These are phyloP conservation scores for Ogataea glucozyma DNA, from an alignment of 805 yeast genomes.

Conservation along the genomic window DNA sequence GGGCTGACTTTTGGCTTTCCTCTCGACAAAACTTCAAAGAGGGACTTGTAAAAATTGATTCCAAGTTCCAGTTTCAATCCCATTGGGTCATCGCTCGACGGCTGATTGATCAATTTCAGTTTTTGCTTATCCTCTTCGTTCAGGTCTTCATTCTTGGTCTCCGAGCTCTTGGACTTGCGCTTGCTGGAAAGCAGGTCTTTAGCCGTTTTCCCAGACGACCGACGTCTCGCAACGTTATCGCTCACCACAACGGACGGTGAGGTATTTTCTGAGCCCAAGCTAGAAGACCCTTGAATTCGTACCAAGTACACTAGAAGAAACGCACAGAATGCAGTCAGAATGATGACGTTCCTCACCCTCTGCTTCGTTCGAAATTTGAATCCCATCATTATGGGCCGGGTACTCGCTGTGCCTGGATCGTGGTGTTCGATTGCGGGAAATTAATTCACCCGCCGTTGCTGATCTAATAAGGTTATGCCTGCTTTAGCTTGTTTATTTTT, in stretches of 20 bases:
- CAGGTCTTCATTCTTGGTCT: constrained; percentile 10
- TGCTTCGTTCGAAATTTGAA: constrained; percentile 17
- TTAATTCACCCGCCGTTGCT: neutral
- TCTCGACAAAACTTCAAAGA: constrained; percentile 39
- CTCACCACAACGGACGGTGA: constrained; percentile 8
- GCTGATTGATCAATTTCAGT: constrained; percentile 24
- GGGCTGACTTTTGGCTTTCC: constrained; percentile 47
- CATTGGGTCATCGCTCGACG: constrained; percentile 33
- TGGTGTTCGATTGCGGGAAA: neutral
- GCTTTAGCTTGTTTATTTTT: too few species aligned
- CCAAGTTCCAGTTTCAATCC: constrained; percentile 38
- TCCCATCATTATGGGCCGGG: neutral
- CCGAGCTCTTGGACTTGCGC: constrained; percentile 6
- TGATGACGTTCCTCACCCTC: constrained; percentile 7
- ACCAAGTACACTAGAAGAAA: constrained; percentile 9
- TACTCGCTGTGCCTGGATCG: neutral
- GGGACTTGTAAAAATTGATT: constrained; percentile 43
- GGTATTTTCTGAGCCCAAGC: neutral
- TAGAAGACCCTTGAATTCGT: constrained; percentile 6
- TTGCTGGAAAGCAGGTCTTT: constrained; percentile 17
- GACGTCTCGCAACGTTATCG: constrained; percentile 9
- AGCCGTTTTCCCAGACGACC: constrained; percentile 18
- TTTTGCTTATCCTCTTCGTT: constrained; percentile 20
- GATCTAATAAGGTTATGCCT: too few species aligned
- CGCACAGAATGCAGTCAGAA: constrained; percentile 10